Percentiles rank a stretch among this genome's conserved stretches.
phyloP scores from a whole-genome alignment of 225 moss, liverwort and hornwort genomes.

The Bryoerythrophyllum caledonicum region DNA sequence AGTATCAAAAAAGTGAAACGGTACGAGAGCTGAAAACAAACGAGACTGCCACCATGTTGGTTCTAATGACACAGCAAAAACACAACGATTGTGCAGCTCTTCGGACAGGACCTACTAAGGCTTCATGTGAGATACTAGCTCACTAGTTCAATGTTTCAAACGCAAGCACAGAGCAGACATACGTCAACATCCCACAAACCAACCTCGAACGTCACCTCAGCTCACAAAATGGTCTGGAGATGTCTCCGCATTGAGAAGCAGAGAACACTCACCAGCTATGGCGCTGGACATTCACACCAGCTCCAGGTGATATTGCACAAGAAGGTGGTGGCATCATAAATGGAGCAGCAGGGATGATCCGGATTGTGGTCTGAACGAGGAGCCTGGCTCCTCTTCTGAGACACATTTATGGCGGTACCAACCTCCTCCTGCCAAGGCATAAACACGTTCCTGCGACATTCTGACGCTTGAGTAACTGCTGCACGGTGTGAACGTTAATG shows the following conservation, averaged over 20 bases:
- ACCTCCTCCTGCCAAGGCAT: conserved; percentile 11
- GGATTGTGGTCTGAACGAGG: background rate
- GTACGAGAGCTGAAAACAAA: background rate
- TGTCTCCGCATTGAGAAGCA: background rate
- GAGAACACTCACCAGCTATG: conserved; percentile 12
- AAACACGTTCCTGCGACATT: conserved; percentile 5
- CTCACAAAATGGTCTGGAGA: background rate
- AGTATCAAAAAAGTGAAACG: background rate
- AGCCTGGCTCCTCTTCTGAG: background rate
- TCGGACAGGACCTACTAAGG: background rate
- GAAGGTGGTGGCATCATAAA: background rate
- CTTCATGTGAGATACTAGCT: background rate
- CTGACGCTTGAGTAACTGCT: conserved; percentile 12
- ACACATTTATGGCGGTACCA: conserved; percentile 18
- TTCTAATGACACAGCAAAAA: background rate
- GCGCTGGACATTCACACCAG: background rate
- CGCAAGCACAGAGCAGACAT: background rate
- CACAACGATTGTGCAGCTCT: background rate
- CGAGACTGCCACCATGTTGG: background rate
- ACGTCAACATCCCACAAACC: conserved; percentile 1
- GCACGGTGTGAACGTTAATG: background rate
- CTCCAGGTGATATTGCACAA: background rate
- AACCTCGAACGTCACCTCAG: conserved; percentile 14
- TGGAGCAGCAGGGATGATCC: background rate
- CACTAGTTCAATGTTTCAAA: background rate